phyloP scores from a whole-genome alignment of 2,329 filamentous ascomycete species.

The Exophiala bonariae region DNA sequence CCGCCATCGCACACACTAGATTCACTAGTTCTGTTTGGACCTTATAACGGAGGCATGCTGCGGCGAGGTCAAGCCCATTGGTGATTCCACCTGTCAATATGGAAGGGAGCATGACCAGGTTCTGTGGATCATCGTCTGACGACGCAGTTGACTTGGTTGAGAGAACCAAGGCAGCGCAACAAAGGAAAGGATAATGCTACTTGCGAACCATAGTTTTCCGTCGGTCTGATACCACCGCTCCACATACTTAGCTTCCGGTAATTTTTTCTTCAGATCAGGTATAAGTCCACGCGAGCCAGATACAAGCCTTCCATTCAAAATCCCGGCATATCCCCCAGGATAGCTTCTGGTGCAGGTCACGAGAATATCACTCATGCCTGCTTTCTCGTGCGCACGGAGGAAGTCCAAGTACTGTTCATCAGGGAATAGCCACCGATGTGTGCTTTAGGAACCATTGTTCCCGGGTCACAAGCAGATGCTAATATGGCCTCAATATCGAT shows the following conservation, averaged over 20 bases:
- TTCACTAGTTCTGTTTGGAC: conserved; percentile 34
- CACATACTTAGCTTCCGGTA: conserved; percentile 20
- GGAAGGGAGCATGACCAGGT: no score
- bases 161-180: no score
- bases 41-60: conserved; percentile 30
- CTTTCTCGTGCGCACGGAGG: conserved; percentile 34
- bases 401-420: conserved; percentile 33
- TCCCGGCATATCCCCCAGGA: conserved; percentile 19
- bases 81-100: conserved; percentile 24
- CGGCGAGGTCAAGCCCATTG: conserved; percentile 36
- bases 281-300: conserved; percentile 23
- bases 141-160: no score
- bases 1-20: conserved; percentile 35
- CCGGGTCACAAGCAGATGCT: no score
- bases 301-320: conserved; percentile 23
- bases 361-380: conserved; percentile 26
- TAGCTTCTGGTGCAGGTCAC: conserved; percentile 27
- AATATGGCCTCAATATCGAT: no score
- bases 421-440: conserved; percentile 33
- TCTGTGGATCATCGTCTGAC: no score
- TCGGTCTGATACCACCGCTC: conserved; percentile 31
- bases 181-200: no score
- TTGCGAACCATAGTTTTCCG: conserved; percentile 35
- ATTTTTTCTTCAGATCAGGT: conserved; percentile 19
- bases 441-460: no score